Evolutionary conservation across 2,329 filamentous ascomycete genomes (phyloP).

Genomic region (Bertia moriformis): DNA sequence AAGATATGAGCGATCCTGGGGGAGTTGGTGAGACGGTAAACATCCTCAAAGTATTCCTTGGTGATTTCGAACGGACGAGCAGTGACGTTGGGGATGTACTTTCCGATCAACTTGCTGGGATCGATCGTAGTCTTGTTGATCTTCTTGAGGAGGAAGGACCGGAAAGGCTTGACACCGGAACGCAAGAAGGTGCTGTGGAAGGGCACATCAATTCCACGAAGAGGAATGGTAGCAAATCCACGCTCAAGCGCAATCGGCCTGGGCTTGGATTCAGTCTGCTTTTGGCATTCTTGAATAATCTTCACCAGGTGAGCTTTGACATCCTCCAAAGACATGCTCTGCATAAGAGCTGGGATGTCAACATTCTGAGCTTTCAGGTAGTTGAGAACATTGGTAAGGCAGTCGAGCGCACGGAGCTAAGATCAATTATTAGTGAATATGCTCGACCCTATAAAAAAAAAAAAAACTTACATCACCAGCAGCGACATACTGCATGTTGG

Average conservation of each 20-base stretch:
- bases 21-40: constrained; percentile 1
- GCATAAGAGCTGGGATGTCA: constrained; percentile 60
- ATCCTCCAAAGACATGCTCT: constrained; percentile 56
- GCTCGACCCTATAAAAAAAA: too few species aligned
- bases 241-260: constrained; percentile 6
- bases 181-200: constrained; percentile 13
- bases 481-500: constrained; percentile 17
- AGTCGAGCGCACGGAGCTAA: constrained; percentile 4
- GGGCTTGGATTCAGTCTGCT: constrained; percentile 39
- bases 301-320: constrained; percentile 56
- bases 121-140: constrained; percentile 10
- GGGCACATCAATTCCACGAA: constrained; percentile 15
- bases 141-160: constrained; percentile 9
- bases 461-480: constrained; percentile 11
- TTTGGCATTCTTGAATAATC: constrained; percentile 57
- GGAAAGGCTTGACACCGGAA: constrained; percentile 12
- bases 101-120: constrained; percentile 11
- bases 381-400: constrained; percentile 6
- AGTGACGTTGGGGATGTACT: constrained; percentile 18
- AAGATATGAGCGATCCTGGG: neutral
- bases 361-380: constrained; percentile 26
- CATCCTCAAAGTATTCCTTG: constrained; percentile 10
- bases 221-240: constrained; percentile 13
- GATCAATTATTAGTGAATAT: too few species aligned
- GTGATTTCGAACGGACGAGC: constrained; percentile 14